Evolutionary conservation across 768 basidiomycete species (phyloP).

Genomic region (Leccinum sublutescens): DNA sequence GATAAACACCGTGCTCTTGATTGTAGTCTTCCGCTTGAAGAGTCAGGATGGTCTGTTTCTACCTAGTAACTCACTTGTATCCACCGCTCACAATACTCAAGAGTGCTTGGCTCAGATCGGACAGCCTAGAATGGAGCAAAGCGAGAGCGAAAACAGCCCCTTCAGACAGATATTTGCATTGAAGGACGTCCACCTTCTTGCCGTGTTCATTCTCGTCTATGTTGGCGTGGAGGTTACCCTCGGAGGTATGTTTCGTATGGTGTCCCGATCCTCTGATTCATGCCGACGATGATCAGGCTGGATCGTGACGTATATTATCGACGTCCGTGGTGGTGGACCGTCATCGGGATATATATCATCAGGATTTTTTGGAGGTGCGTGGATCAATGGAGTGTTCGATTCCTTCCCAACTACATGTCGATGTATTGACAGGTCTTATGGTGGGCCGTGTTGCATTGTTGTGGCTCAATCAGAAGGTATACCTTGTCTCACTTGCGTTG

Average conservation of each 20-base stretch:
- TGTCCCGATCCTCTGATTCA: not conserved
- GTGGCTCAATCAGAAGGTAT: slow-evolving; percentile 54
- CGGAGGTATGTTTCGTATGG: slow-evolving; percentile 31
- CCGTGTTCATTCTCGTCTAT: slow-evolving; percentile 63
- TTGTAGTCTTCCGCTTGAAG: slow-evolving; percentile 63
- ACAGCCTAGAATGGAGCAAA: slow-evolving; percentile 32
- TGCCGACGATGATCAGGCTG: slow-evolving; percentile 43
- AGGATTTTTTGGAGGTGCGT: slow-evolving; percentile 54
- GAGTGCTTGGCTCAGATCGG: slow-evolving; percentile 57
- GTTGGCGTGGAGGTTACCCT: slow-evolving; percentile 64
- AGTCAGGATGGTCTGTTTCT: slow-evolving; percentile 58
- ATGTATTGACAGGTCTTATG: slow-evolving; percentile 46
- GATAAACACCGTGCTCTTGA: slow-evolving; percentile 50
- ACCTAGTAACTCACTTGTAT: not conserved
- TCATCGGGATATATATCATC: slow-evolving; percentile 51
- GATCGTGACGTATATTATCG: slow-evolving; percentile 62
- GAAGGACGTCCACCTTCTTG: slow-evolving; percentile 58
- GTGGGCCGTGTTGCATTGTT: slow-evolving; percentile 53
- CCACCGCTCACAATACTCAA: slow-evolving; percentile 22
- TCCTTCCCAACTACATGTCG: not conserved
- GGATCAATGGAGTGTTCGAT: not conserved
- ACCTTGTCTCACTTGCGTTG: not conserved
- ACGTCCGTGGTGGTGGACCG: slow-evolving; percentile 44
- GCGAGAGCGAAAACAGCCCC: slow-evolving; percentile 34
- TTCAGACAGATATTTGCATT: slow-evolving; percentile 52